phyloP scores from a whole-genome alignment of 495 filamentous ascomycete species.

The Daldinia bambusicola region DNA sequence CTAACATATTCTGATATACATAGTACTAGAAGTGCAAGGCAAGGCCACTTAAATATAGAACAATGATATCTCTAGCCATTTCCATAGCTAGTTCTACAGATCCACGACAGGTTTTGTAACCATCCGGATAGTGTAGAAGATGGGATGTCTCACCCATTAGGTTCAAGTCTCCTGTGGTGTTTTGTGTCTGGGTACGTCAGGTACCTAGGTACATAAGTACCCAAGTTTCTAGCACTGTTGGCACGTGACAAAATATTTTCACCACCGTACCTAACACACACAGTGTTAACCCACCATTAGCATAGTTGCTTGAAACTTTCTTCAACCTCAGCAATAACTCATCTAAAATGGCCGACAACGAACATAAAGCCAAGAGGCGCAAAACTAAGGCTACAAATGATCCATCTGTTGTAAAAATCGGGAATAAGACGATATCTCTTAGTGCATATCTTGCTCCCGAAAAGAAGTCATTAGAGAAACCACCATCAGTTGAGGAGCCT shows the following conservation, averaged over 20 bases:
- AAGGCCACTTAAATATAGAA: neutral
- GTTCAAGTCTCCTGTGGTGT: neutral
- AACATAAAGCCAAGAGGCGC: conserved; percentile 45
- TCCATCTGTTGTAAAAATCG: conserved; percentile 50
- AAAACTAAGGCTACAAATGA: conserved; percentile 43
- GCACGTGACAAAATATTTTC: neutral
- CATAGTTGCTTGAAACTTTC: neutral
- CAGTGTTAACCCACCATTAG: neutral
- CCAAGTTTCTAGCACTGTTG: neutral
- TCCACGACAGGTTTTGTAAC: too few species aligned
- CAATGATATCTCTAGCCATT: neutral
- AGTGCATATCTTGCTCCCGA: conserved; percentile 52
- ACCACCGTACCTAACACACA: neutral
- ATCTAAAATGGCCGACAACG: conserved; percentile 38
- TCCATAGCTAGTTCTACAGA: too few species aligned
- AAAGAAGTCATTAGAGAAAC: conserved; percentile 46
- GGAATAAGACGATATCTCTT: conserved; percentile 54
- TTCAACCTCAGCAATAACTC: neutral
- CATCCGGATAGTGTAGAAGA: neutral
- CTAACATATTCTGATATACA: neutral
- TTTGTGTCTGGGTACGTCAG: neutral
- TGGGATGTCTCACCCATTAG: neutral
- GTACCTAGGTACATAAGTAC: conserved; percentile 3
- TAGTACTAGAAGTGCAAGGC: neutral
- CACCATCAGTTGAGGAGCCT: conserved; percentile 13